These are phyloP conservation scores for Stenogyne calaminthoides DNA, from an alignment of 305 asterid genomes.

Conservation along the genomic window DNA sequence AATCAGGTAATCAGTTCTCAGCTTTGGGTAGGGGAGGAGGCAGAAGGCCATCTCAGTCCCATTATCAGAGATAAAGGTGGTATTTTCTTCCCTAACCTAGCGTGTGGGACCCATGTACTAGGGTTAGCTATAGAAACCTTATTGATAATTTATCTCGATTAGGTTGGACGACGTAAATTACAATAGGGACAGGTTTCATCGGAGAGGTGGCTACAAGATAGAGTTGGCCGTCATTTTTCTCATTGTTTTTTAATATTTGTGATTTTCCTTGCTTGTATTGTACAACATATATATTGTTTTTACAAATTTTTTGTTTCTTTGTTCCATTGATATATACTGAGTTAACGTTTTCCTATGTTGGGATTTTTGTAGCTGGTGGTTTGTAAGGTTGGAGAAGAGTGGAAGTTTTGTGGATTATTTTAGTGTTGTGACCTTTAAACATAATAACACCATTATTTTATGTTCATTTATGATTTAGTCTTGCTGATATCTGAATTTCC, in stretches of 20 bases:
- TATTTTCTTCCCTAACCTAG: constrained; percentile 20
- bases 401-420: not conserved
- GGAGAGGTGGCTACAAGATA: not conserved
- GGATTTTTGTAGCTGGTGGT: not conserved
- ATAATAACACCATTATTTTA: not conserved
- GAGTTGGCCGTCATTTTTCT: not conserved
- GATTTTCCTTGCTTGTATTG: not conserved
- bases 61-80: constrained; percentile 46
- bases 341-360: not conserved
- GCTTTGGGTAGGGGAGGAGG: constrained; percentile 60
- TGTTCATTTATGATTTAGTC: not conserved
- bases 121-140: constrained; percentile 21
- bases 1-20: constrained; percentile 64
- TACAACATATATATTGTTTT: not conserved
- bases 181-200: no score
- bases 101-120: constrained; percentile 24
- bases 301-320: not conserved
- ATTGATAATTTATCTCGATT: not conserved
- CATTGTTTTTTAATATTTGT: not conserved
- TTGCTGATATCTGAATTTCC: not conserved
- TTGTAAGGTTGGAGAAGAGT: not conserved
- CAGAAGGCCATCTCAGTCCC: constrained; percentile 62
- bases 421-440: not conserved
- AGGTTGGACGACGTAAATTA: not conserved
- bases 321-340: not conserved